Percentiles rank a stretch among this genome's conserved stretches.
phyloP scores from a whole-genome alignment of 2,329 filamentous ascomycete genomes.

The Aspergillus piperis region DNA sequence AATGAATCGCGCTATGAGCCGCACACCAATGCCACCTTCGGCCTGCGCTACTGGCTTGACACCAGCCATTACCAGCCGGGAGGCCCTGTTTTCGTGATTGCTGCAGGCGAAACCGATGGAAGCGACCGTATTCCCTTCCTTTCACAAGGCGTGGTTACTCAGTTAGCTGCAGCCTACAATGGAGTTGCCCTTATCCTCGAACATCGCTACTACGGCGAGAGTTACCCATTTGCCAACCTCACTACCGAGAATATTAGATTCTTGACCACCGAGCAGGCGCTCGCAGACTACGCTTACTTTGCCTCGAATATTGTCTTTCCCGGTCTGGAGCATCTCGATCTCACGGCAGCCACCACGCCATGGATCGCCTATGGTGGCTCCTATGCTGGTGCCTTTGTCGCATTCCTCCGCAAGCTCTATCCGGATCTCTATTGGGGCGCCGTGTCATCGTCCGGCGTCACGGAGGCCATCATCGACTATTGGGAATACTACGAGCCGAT shows the following conservation, averaged over 20 bases:
- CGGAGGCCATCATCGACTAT: slow-evolving; percentile 74
- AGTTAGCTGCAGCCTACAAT: slow-evolving; percentile 68
- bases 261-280: slow-evolving; percentile 77
- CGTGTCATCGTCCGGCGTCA: slow-evolving; percentile 79
- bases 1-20: slow-evolving; percentile 77
- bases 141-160: slow-evolving; percentile 73
- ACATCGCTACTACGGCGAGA: slow-evolving; percentile 83
- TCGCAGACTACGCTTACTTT: slow-evolving; percentile 82
- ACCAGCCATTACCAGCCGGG: slow-evolving; percentile 72
- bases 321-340: slow-evolving; percentile 66
- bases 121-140: slow-evolving; percentile 61
- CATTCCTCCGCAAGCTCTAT: slow-evolving; percentile 74
- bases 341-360: slow-evolving; percentile 66
- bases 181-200: slow-evolving; percentile 81
- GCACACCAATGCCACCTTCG: slow-evolving; percentile 68
- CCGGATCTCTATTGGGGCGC: slow-evolving; percentile 76
- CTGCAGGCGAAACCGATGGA: slow-evolving; percentile 63
- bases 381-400: slow-evolving; percentile 78
- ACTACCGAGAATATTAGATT: slow-evolving; percentile 73
- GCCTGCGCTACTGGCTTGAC: slow-evolving; percentile 82
- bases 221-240: slow-evolving; percentile 68
- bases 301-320: slow-evolving; percentile 70
- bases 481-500: slow-evolving; percentile 66
- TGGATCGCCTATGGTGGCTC: slow-evolving; percentile 83
- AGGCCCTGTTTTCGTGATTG: slow-evolving; percentile 77